Conservation (phyloP, 352 stramenopile genomes). For the Thalassiosira ordinaria region DNA sequence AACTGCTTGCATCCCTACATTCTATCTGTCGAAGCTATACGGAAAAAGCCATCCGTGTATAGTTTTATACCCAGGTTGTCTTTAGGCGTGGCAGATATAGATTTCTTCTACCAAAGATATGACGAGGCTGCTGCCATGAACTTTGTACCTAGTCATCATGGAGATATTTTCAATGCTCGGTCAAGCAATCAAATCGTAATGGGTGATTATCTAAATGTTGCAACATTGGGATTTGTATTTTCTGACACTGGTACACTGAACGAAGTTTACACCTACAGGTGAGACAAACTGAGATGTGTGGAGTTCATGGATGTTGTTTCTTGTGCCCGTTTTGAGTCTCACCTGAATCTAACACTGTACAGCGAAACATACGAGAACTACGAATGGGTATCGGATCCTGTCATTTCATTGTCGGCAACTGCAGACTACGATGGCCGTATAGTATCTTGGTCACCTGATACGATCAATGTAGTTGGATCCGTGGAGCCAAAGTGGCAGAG, state of each 20-base stretch:
- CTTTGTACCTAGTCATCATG: constrained; percentile 20
- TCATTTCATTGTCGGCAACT: background rate
- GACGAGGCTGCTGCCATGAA: constrained; percentile 5
- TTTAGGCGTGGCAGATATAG: constrained; percentile 1
- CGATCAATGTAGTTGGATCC: constrained; percentile 11
- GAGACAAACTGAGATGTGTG: constrained; percentile 37
- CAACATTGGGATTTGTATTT: constrained; percentile 26
- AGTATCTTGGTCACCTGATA: background rate
- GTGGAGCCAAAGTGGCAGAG: constrained; percentile 1
- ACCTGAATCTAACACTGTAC: too few species aligned
- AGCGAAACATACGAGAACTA: constrained; percentile 18
- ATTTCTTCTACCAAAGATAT: constrained; percentile 38
- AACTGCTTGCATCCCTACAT: background rate
- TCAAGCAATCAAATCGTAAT: constrained; percentile 34
- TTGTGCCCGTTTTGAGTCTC: constrained; percentile 25
- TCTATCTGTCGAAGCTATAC: constrained; percentile 17
- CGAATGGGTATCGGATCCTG: background rate
- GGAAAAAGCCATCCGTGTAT: constrained; percentile 17
- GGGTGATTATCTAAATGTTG: constrained; percentile 30
- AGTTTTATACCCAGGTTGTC: constrained; percentile 28
- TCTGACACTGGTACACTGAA: too few species aligned
- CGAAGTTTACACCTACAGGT: too few species aligned
- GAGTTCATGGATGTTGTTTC: constrained; percentile 25
- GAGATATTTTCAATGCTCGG: constrained; percentile 29
- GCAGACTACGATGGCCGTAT: background rate